Percentiles rank a stretch among this genome's conserved stretches.
phyloP scores from a whole-genome alignment of 495 filamentous ascomycete genomes.

The Opeltia flavorubescens region DNA sequence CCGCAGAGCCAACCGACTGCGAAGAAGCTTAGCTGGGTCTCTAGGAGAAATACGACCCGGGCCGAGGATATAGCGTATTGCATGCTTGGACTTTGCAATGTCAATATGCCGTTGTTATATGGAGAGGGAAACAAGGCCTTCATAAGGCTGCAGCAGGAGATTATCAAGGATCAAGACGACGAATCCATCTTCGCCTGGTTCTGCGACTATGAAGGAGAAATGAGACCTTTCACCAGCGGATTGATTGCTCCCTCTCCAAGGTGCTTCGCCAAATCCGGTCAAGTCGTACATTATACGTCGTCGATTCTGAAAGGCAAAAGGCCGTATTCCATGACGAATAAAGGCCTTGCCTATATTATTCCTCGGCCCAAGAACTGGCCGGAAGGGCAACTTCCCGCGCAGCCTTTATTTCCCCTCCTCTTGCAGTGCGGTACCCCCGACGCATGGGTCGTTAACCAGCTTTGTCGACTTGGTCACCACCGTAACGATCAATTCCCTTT shows the following conservation, averaged over 20 bases:
- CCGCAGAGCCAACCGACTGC: conserved; percentile 1
- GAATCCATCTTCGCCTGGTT: conserved; percentile 18
- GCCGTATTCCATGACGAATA: conserved; percentile 2
- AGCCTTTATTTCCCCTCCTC: no score
- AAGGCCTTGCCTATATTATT: neutral
- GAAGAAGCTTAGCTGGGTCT: conserved; percentile 16
- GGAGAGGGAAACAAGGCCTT: conserved; percentile 20
- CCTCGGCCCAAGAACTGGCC: no score
- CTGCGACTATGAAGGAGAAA: conserved; percentile 12
- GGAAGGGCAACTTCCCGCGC: no score
- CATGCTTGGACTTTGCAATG: conserved; percentile 15
- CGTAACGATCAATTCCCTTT: no score
- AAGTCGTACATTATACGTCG: neutral
- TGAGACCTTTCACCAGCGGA: neutral
- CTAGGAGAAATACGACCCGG: conserved; percentile 14
- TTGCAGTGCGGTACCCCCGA: no score
- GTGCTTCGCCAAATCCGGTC: neutral
- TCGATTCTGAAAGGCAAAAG: neutral
- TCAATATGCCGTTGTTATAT: conserved; percentile 21
- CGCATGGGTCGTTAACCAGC: no score
- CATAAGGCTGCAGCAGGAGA: conserved; percentile 19
- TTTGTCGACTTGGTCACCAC: no score
- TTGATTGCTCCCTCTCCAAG: neutral
- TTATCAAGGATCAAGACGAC: conserved; percentile 16
- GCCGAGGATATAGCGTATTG: conserved; percentile 19